Conservation (phyloP, 352 stramenopile species). For the Globisporangium apiculatum region DNA sequence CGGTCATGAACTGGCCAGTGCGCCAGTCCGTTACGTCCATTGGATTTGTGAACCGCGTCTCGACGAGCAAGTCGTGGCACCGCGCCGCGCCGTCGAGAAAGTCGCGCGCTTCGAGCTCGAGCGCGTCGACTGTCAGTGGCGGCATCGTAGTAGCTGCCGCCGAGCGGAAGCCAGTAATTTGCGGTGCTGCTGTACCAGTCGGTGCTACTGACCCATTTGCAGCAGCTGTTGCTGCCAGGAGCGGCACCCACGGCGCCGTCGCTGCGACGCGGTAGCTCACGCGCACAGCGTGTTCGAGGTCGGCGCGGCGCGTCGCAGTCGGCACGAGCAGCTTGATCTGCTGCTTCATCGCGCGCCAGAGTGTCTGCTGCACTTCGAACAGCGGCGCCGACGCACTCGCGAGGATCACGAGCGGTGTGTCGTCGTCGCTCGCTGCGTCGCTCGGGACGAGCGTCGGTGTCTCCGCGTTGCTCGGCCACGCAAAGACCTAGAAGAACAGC, state of each 20-base stretch:
- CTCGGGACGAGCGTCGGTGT: conserved; percentile 6
- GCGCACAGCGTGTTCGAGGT: conserved; percentile 27
- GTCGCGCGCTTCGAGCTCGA: conserved; percentile 52
- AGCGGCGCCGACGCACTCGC: conserved; percentile 31
- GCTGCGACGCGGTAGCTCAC: conserved; percentile 44
- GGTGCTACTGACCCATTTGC: conserved; percentile 3
- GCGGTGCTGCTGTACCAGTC: background rate
- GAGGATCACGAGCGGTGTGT: conserved; percentile 29
- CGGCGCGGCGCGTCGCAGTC: conserved; percentile 17
- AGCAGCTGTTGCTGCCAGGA: conserved; percentile 23
- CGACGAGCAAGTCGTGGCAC: conserved; percentile 58
- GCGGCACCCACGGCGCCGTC: conserved; percentile 28
- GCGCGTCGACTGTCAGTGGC: conserved; percentile 9
- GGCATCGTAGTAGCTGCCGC: background rate
- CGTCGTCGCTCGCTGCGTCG: too few relatives aligned
- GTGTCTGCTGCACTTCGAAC: conserved; percentile 30
- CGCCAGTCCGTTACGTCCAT: conserved; percentile 31
- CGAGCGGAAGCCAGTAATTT: background rate
- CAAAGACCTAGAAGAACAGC: conserved; percentile 19
- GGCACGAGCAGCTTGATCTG: conserved; percentile 32
- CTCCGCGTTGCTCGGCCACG: conserved; percentile 31
- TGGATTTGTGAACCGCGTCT: conserved; percentile 26
- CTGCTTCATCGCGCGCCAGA: conserved; percentile 30
- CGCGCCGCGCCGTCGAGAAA: conserved; percentile 48
- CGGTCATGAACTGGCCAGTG: conserved; percentile 50